These are phyloP conservation scores for Phytopythium boreale DNA, from an alignment of 352 stramenopile species.

Conservation along the genomic window DNA sequence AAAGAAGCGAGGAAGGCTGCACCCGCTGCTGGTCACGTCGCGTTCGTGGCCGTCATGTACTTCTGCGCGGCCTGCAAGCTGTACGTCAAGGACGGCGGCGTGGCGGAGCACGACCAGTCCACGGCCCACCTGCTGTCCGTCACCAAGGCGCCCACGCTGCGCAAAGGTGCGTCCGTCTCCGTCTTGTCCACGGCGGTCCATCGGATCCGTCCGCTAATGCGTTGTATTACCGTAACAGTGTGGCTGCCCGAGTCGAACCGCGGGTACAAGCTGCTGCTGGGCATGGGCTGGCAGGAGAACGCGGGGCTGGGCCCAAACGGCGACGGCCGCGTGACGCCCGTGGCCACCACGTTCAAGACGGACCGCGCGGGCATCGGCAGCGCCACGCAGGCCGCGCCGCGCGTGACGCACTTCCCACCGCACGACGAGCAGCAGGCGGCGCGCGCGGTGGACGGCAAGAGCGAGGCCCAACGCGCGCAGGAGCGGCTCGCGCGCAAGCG, in stretches of 20 bases:
- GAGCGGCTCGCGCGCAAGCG: slow-evolving; percentile 43
- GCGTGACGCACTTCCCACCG: slow-evolving; percentile 42
- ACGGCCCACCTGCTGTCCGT: slow-evolving; percentile 48
- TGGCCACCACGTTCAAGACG: slow-evolving; percentile 54
- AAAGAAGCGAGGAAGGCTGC: too few relatives aligned
- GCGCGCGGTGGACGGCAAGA: slow-evolving; percentile 23
- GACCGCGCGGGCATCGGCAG: slow-evolving; percentile 39
- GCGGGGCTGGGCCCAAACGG: slow-evolving; percentile 29
- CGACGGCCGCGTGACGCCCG: slow-evolving; percentile 37
- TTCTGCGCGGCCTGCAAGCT: slow-evolving; percentile 60
- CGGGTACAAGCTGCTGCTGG: slow-evolving; percentile 53
- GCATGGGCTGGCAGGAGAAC: slow-evolving; percentile 56
- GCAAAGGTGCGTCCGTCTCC: slow-evolving; percentile 30
- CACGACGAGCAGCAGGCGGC: slow-evolving; percentile 34
- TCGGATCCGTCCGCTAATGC: neutral
- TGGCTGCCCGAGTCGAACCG: slow-evolving; percentile 71
- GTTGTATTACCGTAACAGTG: slow-evolving; percentile 23
- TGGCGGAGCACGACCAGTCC: slow-evolving; percentile 47
- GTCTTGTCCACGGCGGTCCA: too few relatives aligned
- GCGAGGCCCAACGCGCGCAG: slow-evolving; percentile 36
- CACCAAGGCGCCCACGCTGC: slow-evolving; percentile 37
- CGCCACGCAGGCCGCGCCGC: slow-evolving; percentile 14
- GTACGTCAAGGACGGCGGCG: slow-evolving; percentile 54
- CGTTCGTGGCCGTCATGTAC: slow-evolving; percentile 35
- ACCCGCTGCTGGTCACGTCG: too few relatives aligned